Conservation (phyloP, 1,139 yeast genomes). For the Saccharomyces uvarum region DNA sequence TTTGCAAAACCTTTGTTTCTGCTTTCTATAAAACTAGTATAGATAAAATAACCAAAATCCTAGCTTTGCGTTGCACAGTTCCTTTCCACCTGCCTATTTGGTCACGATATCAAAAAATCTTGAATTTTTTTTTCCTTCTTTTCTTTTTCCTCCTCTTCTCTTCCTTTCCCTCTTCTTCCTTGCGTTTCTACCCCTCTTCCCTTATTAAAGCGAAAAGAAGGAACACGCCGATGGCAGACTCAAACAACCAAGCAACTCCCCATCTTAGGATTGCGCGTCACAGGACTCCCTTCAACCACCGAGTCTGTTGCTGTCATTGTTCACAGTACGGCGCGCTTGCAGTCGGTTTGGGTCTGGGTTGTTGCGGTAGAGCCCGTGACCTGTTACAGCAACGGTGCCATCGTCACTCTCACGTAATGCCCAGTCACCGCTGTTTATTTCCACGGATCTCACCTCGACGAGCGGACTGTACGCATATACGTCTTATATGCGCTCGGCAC, state of each 20-base stretch:
- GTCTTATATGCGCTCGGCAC: background rate
- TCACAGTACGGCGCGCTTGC: background rate
- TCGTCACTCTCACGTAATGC: background rate
- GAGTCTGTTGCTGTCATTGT: background rate
- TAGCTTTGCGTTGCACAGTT: background rate
- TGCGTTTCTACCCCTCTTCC: conserved; percentile 1
- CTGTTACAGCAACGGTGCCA: background rate
- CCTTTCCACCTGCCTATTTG: background rate
- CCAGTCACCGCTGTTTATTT: background rate
- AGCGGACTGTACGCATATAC: background rate
- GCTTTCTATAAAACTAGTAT: background rate
- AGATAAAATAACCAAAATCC: background rate
- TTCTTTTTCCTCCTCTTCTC: background rate
- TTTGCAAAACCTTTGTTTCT: background rate
- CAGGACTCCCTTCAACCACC: background rate
- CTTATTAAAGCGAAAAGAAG: background rate
- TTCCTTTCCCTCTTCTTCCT: background rate
- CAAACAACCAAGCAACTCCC: background rate
- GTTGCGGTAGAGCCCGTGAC: background rate
- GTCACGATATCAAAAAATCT: background rate
- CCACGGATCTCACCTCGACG: background rate
- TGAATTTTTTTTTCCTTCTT: background rate
- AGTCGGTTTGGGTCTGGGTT: no score
- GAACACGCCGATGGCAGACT: background rate
- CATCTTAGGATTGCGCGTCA: background rate